phyloP scores from a whole-genome alignment of 2,329 filamentous ascomycete species.

The Cordyceps fumosorosea region DNA sequence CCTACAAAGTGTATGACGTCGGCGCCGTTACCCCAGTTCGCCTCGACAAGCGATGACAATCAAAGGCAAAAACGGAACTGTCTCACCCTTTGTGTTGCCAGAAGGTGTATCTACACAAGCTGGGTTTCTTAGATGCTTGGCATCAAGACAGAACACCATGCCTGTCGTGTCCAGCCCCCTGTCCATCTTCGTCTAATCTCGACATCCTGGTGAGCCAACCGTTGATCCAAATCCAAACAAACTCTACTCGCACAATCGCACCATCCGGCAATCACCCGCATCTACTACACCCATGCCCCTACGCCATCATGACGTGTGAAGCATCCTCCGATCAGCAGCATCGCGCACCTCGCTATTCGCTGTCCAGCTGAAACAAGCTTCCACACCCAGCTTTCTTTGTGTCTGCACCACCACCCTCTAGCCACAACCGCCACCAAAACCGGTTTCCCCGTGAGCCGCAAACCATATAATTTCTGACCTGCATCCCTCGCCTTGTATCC shows the following conservation, averaged over 20 bases:
- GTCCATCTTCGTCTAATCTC: not conserved
- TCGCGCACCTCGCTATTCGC: not conserved
- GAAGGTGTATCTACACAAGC: not conserved
- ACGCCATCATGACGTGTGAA: conserved; percentile 7
- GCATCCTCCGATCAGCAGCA: not conserved
- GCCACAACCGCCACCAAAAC: not conserved
- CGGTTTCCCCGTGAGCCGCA: conserved; percentile 5
- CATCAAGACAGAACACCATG: not conserved
- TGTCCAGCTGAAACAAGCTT: not conserved
- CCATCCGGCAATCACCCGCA: not conserved
- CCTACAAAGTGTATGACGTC: conserved; percentile 7
- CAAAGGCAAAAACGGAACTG: not conserved
- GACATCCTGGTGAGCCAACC: not conserved
- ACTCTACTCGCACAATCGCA: not conserved
- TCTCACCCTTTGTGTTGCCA: not conserved
- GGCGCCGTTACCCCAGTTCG: not conserved
- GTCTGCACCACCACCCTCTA: not conserved
- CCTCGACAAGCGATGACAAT: not conserved
- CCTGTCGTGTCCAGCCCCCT: not conserved
- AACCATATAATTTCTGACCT: not conserved
- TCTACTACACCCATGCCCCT: not conserved
- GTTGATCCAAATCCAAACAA: not conserved
- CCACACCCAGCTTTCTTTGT: not conserved
- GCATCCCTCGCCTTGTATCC: not conserved
- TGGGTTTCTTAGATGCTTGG: not conserved